phyloP scores from a whole-genome alignment of 2,329 filamentous ascomycete genomes.

The Xylaria sp. region DNA sequence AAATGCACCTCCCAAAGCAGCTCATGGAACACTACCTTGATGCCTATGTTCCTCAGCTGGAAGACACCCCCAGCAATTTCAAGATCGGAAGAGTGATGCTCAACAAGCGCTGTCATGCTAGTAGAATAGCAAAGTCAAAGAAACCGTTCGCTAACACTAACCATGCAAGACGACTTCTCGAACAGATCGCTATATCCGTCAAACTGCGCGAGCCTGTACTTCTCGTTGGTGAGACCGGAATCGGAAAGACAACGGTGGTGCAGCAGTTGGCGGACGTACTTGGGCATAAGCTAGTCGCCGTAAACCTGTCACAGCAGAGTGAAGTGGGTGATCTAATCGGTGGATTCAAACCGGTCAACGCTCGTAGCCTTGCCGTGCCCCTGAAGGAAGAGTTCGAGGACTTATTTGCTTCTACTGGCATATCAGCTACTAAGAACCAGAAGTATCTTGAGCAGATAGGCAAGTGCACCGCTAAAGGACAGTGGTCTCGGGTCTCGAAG shows the following conservation, averaged over 20 bases:
- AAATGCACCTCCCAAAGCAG: constrained; percentile 80
- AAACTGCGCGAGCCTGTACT: constrained; percentile 82
- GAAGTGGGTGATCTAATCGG: constrained; percentile 94
- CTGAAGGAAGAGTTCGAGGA: constrained; percentile 92
- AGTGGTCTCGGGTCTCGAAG: constrained; percentile 82
- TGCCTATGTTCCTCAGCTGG: constrained; percentile 65
- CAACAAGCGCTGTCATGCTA: constrained; percentile 51
- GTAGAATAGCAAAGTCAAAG: constrained; percentile 46
- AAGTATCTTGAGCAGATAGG: constrained; percentile 76
- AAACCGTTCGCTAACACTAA: constrained; percentile 81
- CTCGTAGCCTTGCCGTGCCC: constrained; percentile 79
- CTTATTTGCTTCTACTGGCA: constrained; percentile 76
- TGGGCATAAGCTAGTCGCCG: constrained; percentile 80
- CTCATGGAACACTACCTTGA: constrained; percentile 71
- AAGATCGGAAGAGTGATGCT: constrained; percentile 62
- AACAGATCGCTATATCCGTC: constrained; percentile 80
- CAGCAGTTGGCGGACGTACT: constrained; percentile 84
- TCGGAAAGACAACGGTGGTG: constrained; percentile 93
- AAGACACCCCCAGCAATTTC: constrained; percentile 54
- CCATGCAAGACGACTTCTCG: constrained; percentile 77
- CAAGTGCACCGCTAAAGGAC: constrained; percentile 72
- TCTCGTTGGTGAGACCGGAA: constrained; percentile 97
- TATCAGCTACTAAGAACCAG: constrained; percentile 81
- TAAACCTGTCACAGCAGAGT: constrained; percentile 96
- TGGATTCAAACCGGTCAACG: constrained; percentile 93